phyloP scores from a whole-genome alignment of 176 grass and related monocot species.

The Secale cereale region DNA sequence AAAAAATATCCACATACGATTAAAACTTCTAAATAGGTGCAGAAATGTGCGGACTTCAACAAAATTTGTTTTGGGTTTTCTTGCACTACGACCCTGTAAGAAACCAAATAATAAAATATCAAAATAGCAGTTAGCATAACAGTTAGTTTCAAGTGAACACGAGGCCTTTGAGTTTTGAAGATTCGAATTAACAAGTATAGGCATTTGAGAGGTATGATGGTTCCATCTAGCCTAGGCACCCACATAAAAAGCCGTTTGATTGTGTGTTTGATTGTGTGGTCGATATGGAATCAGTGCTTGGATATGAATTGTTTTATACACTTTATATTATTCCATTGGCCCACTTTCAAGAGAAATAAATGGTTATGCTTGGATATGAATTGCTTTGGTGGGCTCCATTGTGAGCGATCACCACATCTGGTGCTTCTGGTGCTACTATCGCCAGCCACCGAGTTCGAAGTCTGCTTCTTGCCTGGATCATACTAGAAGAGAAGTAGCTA shows the following conservation, averaged over 20 bases:
- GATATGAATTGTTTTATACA: background rate
- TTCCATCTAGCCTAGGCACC: background rate
- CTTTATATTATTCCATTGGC: background rate
- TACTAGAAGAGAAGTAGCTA: too few species aligned
- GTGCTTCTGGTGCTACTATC: too few species aligned
- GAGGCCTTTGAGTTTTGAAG: background rate
- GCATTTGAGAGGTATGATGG: background rate
- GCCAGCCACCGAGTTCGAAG: too few species aligned
- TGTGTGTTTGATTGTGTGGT: background rate
- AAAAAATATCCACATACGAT: conserved; percentile 76
- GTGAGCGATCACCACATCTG: too few species aligned
- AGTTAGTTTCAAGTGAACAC: conserved; percentile 10
- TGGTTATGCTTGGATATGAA: too few species aligned
- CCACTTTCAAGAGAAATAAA: too few species aligned
- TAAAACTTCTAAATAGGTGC: conserved; percentile 78
- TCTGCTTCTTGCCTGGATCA: too few species aligned
- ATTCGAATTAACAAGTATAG: background rate
- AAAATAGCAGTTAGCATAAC: background rate
- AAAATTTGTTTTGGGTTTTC: conserved; percentile 71
- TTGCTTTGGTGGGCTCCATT: too few species aligned
- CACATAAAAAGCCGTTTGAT: background rate
- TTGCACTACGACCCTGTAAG: conserved; percentile 19
- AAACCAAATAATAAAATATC: conserved; percentile 5
- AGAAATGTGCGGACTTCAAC: conserved; percentile 73
- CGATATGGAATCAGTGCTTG: background rate